Conservation (phyloP, 1,284 basidiomycete genomes). For the Ganoderma sinense region DNA sequence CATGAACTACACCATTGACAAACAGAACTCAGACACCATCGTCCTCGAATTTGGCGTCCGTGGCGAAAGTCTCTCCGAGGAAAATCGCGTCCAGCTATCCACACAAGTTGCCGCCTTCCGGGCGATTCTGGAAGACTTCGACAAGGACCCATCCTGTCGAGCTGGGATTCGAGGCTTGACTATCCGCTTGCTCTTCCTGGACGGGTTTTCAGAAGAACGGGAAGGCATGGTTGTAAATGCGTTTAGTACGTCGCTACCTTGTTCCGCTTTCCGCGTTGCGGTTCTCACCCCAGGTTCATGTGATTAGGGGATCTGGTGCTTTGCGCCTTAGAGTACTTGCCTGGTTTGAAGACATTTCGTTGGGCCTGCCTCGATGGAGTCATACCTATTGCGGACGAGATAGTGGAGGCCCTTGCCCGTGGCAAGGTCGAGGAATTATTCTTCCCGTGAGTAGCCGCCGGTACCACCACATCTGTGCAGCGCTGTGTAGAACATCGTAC, state of each 20-base stretch:
- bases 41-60: not conserved
- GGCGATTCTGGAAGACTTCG: not conserved
- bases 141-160: not conserved
- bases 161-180: not conserved
- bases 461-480: not conserved
- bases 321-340: not conserved
- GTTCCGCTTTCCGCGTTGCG: not conserved
- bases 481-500: not conserved
- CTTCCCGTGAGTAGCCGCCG: not conserved
- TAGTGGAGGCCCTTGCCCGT: not conserved
- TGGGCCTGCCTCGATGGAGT: not conserved
- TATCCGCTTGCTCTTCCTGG: not conserved
- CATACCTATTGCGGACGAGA: not conserved
- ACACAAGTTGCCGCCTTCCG: not conserved
- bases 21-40: not conserved
- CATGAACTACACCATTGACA: not conserved
- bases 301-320: not conserved
- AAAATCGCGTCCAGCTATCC: not conserved
- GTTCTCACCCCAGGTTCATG: not conserved
- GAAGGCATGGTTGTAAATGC: not conserved
- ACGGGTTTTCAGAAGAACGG: not conserved
- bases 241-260: not conserved
- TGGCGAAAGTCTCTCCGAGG: not conserved
- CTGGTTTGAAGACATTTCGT: not conserved
- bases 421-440: not conserved